These are phyloP conservation scores for Dendryphion nanum DNA, from an alignment of 2,329 filamentous ascomycete genomes.

Conservation along the genomic window DNA sequence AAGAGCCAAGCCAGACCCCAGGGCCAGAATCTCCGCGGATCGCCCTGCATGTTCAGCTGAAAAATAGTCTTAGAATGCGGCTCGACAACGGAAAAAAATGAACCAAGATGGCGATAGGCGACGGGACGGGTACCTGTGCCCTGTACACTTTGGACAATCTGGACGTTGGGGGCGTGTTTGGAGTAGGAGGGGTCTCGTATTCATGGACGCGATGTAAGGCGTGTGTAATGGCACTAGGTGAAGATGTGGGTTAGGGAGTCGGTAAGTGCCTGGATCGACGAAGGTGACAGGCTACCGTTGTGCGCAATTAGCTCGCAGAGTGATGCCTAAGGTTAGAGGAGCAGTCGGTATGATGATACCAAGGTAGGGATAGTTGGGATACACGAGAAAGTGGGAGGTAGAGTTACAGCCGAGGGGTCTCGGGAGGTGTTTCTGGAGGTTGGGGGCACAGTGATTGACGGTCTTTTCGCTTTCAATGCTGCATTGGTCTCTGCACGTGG, in stretches of 20 bases:
- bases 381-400: too few species aligned
- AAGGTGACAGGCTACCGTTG: too few species aligned
- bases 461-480: constrained; percentile 19
- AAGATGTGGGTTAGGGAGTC: constrained; percentile 5
- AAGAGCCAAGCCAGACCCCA: constrained; percentile 8
- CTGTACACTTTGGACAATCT: not conserved
- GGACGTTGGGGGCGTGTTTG: constrained; percentile 14
- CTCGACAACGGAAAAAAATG: constrained; percentile 10
- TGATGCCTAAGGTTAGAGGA: constrained; percentile 8
- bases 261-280: constrained; percentile 1
- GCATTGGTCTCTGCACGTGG: constrained; percentile 5
- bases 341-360: constrained; percentile 3
- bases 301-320: constrained; percentile 4
- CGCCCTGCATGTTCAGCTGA: constrained; percentile 10
- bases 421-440: constrained; percentile 1
- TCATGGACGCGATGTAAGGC: constrained; percentile 10
- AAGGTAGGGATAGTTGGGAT: too few species aligned
- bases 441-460: constrained; percentile 4
- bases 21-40: constrained; percentile 14
- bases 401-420: constrained; percentile 4
- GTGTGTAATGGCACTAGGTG: constrained; percentile 12
- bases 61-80: constrained; percentile 7
- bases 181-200: constrained; percentile 13
- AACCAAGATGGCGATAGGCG: constrained; percentile 5
- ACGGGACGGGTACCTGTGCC: too few species aligned